phyloP scores from a whole-genome alignment of 352 stramenopile genomes.

The Saprolegnia parasitica region DNA sequence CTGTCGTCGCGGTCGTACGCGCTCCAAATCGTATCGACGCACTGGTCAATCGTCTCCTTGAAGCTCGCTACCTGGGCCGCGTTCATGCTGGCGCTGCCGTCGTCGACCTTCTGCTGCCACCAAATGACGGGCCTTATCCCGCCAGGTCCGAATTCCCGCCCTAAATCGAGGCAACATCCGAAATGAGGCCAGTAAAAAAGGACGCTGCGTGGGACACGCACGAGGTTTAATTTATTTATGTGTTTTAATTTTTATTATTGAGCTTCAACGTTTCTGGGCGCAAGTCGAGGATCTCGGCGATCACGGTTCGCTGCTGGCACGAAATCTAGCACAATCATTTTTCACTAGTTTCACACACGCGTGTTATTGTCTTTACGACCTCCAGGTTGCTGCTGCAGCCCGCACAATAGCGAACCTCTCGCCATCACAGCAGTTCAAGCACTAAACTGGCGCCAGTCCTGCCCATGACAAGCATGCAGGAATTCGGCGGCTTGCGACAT shows the following conservation, averaged over 20 bases:
- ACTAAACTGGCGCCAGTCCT: no score
- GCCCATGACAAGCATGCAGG: no score
- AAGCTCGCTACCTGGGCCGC: background rate
- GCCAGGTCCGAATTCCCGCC: background rate
- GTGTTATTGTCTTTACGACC: no score
- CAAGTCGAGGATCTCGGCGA: background rate
- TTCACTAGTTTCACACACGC: background rate
- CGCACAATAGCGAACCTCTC: no score
- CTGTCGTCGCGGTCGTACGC: slow-evolving; percentile 25
- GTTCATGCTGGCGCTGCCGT: slow-evolving; percentile 3
- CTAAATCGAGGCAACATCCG: background rate
- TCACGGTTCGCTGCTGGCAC: background rate
- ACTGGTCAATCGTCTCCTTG: slow-evolving; percentile 16
- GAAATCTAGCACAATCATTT: slow-evolving; percentile 3
- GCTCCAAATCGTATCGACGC: slow-evolving; percentile 13
- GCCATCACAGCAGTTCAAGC: no score
- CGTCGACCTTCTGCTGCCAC: background rate
- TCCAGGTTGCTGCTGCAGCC: no score
- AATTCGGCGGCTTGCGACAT: no score
- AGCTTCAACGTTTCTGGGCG: background rate
- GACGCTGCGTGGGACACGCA: no score
- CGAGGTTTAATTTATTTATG: no score
- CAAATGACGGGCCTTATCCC: background rate
- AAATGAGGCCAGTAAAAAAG: no score
- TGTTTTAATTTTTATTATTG: no score